phyloP scores from a whole-genome alignment of 176 grass and related monocot species.

The Themeda triandra region DNA sequence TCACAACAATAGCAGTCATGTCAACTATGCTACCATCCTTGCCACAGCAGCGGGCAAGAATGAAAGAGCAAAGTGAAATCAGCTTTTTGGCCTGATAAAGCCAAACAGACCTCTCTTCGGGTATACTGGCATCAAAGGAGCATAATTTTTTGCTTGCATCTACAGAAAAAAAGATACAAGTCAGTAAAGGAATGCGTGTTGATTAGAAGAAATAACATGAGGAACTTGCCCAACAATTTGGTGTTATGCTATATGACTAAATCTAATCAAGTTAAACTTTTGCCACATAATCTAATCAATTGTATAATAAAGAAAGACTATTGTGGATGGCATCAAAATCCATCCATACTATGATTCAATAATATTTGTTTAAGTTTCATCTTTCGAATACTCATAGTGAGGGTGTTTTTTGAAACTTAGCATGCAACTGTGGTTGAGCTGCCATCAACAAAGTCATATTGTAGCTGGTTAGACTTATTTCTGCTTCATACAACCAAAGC shows the following conservation, averaged over 20 bases:
- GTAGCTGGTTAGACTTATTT: neutral
- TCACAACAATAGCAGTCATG: constrained; percentile 67
- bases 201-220: constrained; percentile 14
- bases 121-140: constrained; percentile 53
- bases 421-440: neutral
- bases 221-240: neutral
- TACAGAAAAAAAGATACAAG: constrained; percentile 48
- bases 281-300: neutral
- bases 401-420: neutral
- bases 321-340: neutral
- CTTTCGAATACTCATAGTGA: neutral
- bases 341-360: neutral
- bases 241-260: neutral
- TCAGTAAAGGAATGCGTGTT: constrained; percentile 20
- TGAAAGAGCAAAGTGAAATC: constrained; percentile 76
- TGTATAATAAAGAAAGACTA: neutral
- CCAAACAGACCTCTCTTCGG: constrained; percentile 83
- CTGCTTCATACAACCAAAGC: neutral
- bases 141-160: constrained; percentile 74
- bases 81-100: constrained; percentile 78
- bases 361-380: neutral
- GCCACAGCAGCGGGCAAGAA: constrained; percentile 64
- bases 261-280: constrained; percentile 9
- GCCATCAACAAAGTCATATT: too few species aligned
- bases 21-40: constrained; percentile 47